Base-by-base conservation (phyloP, 257 asterid species). In the Solanum bulbocastanum region DNA sequence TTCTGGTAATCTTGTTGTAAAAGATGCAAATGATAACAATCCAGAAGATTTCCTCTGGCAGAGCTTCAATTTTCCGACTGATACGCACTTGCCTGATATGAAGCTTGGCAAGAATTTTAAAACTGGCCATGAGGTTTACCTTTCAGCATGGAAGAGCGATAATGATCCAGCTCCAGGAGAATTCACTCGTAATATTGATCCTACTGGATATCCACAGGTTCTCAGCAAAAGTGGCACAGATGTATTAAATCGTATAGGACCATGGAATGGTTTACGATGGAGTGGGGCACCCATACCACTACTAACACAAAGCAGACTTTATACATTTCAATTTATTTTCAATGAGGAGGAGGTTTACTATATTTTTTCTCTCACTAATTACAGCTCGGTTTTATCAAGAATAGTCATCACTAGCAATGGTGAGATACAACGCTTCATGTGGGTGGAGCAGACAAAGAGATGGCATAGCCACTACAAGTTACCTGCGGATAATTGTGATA, bases 231-330 rank as follows among this genome's bases (percentile, higher is more conserved):
- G 73, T 6, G 88, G 79, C 60, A n/a, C 73, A 4, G 4, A 2
- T 6, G 49, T 22, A n/a, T 44, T 1, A 16, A 73, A 25, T 52
- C 87, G 92, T 9, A 12, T 86, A 25, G 97, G 95, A 16, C 94
- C 94, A 0, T 94, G 95, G 94, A 94, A 93, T 73, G 96, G 96
- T 3, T n/a, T 91, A 4, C 83, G 91, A 6, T 91, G 87, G 58
- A 90, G 94, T 42, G 93, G 94, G 37, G 84, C 84, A 42, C 39
- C 84, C 36, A 18, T 10, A 65, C 16, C 78, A 15, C 16, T 85
- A 36, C 23, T 30, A 58, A 58, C 25, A 33, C 86, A 10, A 83
- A 62, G 5, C 71, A 49, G 15, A 23, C 52, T 78, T 14, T 74
- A 58, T 58, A 12, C 42, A 74, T 18, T 87, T 27, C 44, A 23